phyloP scores from a whole-genome alignment of 176 grass and related monocot genomes.

The Zoysia japonica region DNA sequence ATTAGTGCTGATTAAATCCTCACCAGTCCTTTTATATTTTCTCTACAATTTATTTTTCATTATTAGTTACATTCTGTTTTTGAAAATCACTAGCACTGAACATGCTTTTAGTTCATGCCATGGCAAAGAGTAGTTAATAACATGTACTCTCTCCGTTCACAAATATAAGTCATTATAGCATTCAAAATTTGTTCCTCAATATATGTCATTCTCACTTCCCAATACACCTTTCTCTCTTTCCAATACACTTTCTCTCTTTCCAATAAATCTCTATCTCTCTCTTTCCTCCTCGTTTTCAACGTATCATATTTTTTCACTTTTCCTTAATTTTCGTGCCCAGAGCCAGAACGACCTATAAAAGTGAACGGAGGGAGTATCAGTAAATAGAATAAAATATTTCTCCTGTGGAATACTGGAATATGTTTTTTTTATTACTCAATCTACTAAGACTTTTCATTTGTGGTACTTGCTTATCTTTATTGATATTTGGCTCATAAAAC shows the following conservation, averaged over 20 bases:
- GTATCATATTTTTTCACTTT: too few species aligned
- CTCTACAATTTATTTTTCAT: not conserved
- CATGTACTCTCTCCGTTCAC: too few species aligned
- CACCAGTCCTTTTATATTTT: not conserved
- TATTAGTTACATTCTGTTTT: constrained; percentile 1
- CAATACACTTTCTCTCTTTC: too few species aligned
- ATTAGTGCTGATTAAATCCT: not conserved
- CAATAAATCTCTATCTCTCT: too few species aligned
- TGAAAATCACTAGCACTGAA: not conserved
- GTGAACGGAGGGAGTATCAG: too few species aligned
- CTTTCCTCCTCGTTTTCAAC: too few species aligned
- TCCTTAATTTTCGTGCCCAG: too few species aligned
- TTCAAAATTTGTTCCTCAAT: too few species aligned
- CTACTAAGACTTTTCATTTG: not conserved
- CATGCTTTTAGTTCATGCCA: constrained; percentile 7
- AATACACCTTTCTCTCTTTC: too few species aligned
- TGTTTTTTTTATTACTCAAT: not conserved
- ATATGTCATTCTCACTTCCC: too few species aligned
- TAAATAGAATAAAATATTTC: constrained; percentile 6
- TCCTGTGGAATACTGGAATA: not conserved
- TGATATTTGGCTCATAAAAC: constrained; percentile 10
- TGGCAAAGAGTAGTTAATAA: constrained; percentile 1
- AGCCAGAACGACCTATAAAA: too few species aligned
- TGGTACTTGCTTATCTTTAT: not conserved
- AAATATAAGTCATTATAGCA: too few species aligned